Evolutionary conservation across 2,329 filamentous ascomycete species (phyloP), one percentile per base, ranked within the genome.

Genomic region (Penicillium psychrosexuale): DNA sequence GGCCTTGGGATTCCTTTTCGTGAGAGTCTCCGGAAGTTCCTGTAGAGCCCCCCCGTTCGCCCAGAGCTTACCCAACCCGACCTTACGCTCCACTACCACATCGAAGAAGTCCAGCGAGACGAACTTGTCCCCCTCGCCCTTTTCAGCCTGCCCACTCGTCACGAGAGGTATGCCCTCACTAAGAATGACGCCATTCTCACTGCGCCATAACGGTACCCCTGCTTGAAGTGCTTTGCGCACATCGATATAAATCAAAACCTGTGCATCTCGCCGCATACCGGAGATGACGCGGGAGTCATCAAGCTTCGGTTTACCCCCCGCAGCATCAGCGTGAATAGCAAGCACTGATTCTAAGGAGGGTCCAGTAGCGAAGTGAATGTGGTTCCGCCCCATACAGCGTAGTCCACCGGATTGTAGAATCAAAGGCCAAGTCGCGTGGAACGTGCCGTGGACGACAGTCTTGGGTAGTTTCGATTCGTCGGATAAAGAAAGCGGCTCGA

Each of bases 311-410:
- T 36, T 55, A 13, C 51, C 55, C 51, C 40, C 65, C 50, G 33
- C 61, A 54, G 60, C 60, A 15, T 61, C 59, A 6, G 60, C 48
- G 11, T 46, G 52, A 56, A 67, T 31, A 53, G 68, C 62, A 58
- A 73, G 52, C 37, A 76, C 66, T 15, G 69, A 66, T 5, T 69
- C 65, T 40, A 72, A 62, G 0, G 89, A 85, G 12, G 92, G 76
- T 0, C 90, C 91, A 6, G 85, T 84, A 2, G 90, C 89, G 69
- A 94, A 96, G 75, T 99, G 94, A 28, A 97, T 87, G 68, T 97
- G 93, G 60, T 89, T 95, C 51, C 94, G 77, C 0, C 79, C 80
- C 94, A 97, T 97, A 55, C 81, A 82, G 63, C 84, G 85, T 55
- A 99, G 75, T 0, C 93, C 92, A 5, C 92, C 92, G 0, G 82